Conservation (phyloP, 805 yeast genomes). For the Ogataea methylovora region DNA sequence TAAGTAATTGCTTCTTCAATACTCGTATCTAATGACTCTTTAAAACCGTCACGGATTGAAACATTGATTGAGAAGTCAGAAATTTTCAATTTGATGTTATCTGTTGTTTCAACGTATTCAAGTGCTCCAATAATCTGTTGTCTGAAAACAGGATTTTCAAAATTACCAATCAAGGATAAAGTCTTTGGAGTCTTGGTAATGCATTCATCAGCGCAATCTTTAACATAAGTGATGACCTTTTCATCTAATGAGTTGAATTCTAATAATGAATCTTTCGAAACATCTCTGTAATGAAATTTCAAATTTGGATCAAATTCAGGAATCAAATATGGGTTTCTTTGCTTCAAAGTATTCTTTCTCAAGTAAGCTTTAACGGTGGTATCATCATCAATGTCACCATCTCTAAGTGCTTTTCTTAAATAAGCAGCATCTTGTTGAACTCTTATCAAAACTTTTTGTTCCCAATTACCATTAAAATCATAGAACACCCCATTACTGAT, state of each 20-base stretch:
- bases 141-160: slow-evolving; percentile 29
- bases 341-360: slow-evolving; percentile 30
- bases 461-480: slow-evolving; percentile 46
- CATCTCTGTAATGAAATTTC: not conserved
- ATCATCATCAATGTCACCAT: slow-evolving; percentile 20
- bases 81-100: slow-evolving; percentile 13
- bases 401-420: slow-evolving; percentile 22
- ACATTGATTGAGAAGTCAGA: slow-evolving; percentile 6
- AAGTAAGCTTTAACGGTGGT: slow-evolving; percentile 31
- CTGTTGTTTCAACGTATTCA: slow-evolving; percentile 6
- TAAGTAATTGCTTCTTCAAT: slow-evolving; percentile 1
- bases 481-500: slow-evolving; percentile 69
- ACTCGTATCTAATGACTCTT: slow-evolving; percentile 1
- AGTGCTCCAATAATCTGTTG: slow-evolving; percentile 37
- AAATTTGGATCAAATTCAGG: slow-evolving; percentile 33
- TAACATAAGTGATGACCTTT: not conserved
- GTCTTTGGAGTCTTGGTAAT: slow-evolving; percentile 8
- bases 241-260: not conserved
- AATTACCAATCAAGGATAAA: slow-evolving; percentile 55
- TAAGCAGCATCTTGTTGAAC: slow-evolving; percentile 42
- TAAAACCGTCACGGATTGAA: not conserved
- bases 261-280: not conserved
- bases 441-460: slow-evolving; percentile 43
- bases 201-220: not conserved
- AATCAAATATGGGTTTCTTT: slow-evolving; percentile 42